A percentile compares a stretch with the other conserved stretches of the same genome.
These are phyloP conservation scores for Acrocalymma vagum DNA, from an alignment of 2,329 filamentous ascomycete genomes.

Conservation along the genomic window DNA sequence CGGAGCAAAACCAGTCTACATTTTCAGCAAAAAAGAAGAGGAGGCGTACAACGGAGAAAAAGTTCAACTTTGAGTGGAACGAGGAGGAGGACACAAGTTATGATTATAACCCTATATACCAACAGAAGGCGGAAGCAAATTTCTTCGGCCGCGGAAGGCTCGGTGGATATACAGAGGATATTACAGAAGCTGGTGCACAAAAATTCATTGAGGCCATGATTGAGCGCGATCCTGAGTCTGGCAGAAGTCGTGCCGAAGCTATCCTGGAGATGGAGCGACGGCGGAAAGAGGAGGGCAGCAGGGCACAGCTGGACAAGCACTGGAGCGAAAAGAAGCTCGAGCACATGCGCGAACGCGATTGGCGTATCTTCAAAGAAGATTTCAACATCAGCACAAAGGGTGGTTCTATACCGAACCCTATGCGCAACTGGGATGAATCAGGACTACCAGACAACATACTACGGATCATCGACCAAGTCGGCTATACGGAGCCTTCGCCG, in stretches of 20 bases:
- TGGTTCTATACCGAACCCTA: constrained; percentile 89
- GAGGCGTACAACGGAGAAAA: constrained; percentile 89
- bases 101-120: constrained; percentile 84
- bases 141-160: constrained; percentile 75
- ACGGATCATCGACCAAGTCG: constrained; percentile 82
- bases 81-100: constrained; percentile 89
- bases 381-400: constrained; percentile 97
- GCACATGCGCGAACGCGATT: constrained; percentile 97
- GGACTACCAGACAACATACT: constrained; percentile 78
- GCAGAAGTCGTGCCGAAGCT: constrained; percentile 77
- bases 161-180: constrained; percentile 71
- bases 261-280: constrained; percentile 86
- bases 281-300: constrained; percentile 74
- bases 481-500: constrained; percentile 89
- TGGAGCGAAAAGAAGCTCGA: constrained; percentile 94
- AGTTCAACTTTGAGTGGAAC: constrained; percentile 99
- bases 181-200: constrained; percentile 59
- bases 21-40: constrained; percentile 98
- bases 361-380: constrained; percentile 99
- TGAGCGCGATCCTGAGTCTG: constrained; percentile 78
- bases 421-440: constrained; percentile 93
- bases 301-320: constrained; percentile 85
- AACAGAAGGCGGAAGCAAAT: constrained; percentile 70
- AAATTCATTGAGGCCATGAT: constrained; percentile 75
- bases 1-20: constrained; percentile 83